These are phyloP conservation scores for Leccinum obscurum DNA, from an alignment of 768 basidiomycete genomes.

Conservation along the genomic window DNA sequence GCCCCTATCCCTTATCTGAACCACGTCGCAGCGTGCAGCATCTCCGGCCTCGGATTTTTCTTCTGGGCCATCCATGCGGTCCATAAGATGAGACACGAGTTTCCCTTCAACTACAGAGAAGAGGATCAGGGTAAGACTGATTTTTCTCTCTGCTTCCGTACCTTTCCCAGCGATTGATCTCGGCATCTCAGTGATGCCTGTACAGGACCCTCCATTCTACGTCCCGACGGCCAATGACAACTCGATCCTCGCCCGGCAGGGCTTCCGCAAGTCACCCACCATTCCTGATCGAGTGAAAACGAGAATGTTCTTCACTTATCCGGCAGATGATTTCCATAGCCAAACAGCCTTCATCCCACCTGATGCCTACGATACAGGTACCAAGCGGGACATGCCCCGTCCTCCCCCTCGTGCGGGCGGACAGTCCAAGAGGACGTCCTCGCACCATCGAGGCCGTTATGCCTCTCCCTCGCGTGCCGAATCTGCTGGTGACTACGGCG, in stretches of 20 bases:
- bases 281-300: constrained; percentile 11
- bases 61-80: constrained; percentile 23
- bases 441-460: background rate
- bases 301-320: constrained; percentile 6
- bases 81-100: constrained; percentile 18
- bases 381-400: background rate
- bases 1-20: background rate
- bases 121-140: constrained; percentile 5
- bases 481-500: background rate
- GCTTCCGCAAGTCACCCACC: constrained; percentile 6
- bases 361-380: background rate
- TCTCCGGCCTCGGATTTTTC: constrained; percentile 22
- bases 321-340: constrained; percentile 1
- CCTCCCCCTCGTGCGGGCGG: constrained; percentile 1
- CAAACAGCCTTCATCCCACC: background rate
- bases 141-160: background rate
- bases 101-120: constrained; percentile 3
- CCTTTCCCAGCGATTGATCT: background rate
- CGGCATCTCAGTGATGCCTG: constrained; percentile 6
- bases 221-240: background rate
- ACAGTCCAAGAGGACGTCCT: background rate
- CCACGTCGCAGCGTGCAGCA: constrained; percentile 10
- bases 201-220: constrained; percentile 9
- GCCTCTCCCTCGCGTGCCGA: background rate
- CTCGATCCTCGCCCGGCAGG: constrained; percentile 3